A percentile compares a stretch with the other conserved stretches of the same genome.
phyloP scores from a whole-genome alignment of 352 stramenopile genomes.

The Globisporangium uncinulatum region DNA sequence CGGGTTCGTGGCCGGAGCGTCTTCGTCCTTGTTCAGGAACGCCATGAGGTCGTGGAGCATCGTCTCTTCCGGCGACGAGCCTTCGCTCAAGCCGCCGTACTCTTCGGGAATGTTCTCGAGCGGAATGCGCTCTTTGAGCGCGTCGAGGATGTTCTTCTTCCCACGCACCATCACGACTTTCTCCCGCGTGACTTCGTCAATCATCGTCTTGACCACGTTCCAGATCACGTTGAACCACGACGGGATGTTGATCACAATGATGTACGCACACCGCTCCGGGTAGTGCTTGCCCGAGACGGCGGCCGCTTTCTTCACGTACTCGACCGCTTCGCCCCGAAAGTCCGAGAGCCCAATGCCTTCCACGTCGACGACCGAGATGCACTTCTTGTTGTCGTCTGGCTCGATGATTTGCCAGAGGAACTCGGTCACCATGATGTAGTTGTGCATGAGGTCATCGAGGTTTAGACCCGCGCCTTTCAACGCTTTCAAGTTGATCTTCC shows the following conservation, averaged over 20 bases:
- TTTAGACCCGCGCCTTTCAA: constrained; percentile 23
- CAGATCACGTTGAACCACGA: constrained; percentile 79
- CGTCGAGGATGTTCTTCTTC: constrained; percentile 67
- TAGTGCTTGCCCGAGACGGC: constrained; percentile 65
- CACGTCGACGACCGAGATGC: constrained; percentile 70
- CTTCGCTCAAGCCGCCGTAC: constrained; percentile 57
- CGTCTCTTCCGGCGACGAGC: constrained; percentile 57
- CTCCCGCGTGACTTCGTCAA: constrained; percentile 70
- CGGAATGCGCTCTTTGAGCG: constrained; percentile 59
- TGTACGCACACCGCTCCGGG: constrained; percentile 61
- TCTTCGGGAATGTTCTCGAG: constrained; percentile 57
- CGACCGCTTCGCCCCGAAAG: constrained; percentile 58
- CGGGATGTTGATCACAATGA: constrained; percentile 72
- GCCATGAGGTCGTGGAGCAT: constrained; percentile 58
- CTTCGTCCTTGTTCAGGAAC: constrained; percentile 44
- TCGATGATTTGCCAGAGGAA: constrained; percentile 70
- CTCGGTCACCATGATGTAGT: constrained; percentile 53
- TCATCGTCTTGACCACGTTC: constrained; percentile 65
- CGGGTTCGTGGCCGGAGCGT: constrained; percentile 32
- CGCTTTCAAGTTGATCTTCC: constrained; percentile 44
- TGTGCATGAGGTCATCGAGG: constrained; percentile 62
- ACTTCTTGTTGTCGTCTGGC: constrained; percentile 46
- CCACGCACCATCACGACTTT: constrained; percentile 60
- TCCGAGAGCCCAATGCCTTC: constrained; percentile 74
- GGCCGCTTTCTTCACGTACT: constrained; percentile 64